Evolutionary conservation across 1,284 basidiomycete genomes (phyloP), one percentile per base, ranked within the genome.

Genomic region (Ustilago xerochloae): DNA sequence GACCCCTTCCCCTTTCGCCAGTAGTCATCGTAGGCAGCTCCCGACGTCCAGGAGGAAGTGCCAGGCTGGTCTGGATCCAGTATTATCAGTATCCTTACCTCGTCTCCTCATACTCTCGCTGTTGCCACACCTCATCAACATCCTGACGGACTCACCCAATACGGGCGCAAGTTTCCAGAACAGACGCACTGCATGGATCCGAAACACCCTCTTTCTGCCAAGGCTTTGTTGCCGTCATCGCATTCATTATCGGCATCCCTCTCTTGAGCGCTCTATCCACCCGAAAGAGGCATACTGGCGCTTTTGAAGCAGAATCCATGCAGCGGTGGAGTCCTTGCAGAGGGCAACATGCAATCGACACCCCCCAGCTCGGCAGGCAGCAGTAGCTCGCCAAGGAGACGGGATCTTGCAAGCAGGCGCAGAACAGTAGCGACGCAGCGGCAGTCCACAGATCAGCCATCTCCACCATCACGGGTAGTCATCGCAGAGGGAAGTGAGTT

Each of bases 401-500:
- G 45, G 29, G 54, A 47, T n/a, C 22, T 35, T 4, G 16, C 54
- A 16, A 43, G 20, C 46, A 53, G 39, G 10, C 60, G 63, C 49
- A 55, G 46, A 9, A 49, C 41, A 13, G 38, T 48, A 10, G 41
- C 46, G 45, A n/a, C 49, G 9, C 41, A 45, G 18, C 41, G 47
- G 4, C 2, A 26, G 18, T 28, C 39, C 5, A 47, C 35, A 24
- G 39, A 36, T 2, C 56, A 20, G 6, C 45, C 56, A 22, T 13
- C 56, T 6, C 51, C 45, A 20, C 28, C 60, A 2, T 51, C 60
- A 6, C 55, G 53, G 6, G 51, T 73, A 5, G 64, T 73, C 4
- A 36, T 58, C 6, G 64, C 64, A 3, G 70, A 68, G 30, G 70
- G 70, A 4, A 73, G 47, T 50, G 61, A 64, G 20, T 73, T 73